Percentiles rank a stretch among this genome's conserved stretches.
These are phyloP conservation scores for Fusarium armeniacum DNA, from an alignment of 2,329 filamentous ascomycete species.

Conservation along the genomic window DNA sequence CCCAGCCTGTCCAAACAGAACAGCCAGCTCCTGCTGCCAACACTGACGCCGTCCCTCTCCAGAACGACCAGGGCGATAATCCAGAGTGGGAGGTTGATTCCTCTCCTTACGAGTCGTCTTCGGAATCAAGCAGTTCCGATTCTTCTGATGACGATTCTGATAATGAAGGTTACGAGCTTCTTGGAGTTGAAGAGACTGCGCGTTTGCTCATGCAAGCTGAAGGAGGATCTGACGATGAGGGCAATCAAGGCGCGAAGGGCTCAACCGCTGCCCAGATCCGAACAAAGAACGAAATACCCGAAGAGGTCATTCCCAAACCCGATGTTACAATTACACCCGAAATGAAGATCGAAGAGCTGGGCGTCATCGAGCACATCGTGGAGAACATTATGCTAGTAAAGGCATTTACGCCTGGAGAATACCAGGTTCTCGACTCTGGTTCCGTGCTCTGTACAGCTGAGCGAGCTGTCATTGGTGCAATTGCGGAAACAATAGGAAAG, in stretches of 20 bases:
- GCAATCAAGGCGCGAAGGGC: constrained; percentile 62
- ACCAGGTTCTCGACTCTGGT: constrained; percentile 85
- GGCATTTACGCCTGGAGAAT: constrained; percentile 82
- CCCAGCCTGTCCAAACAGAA: constrained; percentile 29
- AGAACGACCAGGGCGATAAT: constrained; percentile 59
- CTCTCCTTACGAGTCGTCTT: constrained; percentile 79
- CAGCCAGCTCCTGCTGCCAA: constrained; percentile 31
- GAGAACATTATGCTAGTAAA: constrained; percentile 84
- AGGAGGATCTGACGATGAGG: constrained; percentile 83
- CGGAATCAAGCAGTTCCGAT: constrained; percentile 69
- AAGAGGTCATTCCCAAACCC: constrained; percentile 78
- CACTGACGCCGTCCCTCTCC: constrained; percentile 45
- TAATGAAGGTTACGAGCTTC: constrained; percentile 76
- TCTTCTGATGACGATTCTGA: constrained; percentile 72
- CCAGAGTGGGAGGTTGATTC: constrained; percentile 90
- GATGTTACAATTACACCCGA: constrained; percentile 82
- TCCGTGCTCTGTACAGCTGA: constrained; percentile 86
- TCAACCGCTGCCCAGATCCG: constrained; percentile 67
- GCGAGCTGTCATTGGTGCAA: constrained; percentile 80
- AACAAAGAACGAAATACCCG: constrained; percentile 83
- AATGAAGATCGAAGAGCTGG: constrained; percentile 82
- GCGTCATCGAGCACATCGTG: constrained; percentile 80
- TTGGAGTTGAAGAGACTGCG: constrained; percentile 86
- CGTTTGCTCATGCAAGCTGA: constrained; percentile 88
- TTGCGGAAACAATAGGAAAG: constrained; percentile 88